phyloP scores from a whole-genome alignment of 345 rosid species.

The Ceriops zippeliana region DNA sequence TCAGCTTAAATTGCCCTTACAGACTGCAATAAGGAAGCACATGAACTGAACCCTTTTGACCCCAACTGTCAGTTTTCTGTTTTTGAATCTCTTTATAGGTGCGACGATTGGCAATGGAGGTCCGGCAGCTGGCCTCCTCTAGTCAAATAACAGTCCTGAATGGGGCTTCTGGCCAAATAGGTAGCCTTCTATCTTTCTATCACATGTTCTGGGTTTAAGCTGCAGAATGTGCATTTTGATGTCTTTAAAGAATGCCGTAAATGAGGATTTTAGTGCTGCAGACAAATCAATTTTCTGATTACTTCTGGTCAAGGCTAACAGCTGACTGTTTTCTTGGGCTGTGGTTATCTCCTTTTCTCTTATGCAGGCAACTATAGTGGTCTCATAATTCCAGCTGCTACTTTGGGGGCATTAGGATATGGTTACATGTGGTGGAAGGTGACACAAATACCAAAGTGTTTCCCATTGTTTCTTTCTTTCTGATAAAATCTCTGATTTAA shows the following conservation, averaged over 20 bases:
- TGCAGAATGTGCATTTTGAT: background rate
- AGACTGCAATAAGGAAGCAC: background rate
- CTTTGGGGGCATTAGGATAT: conserved; percentile 87
- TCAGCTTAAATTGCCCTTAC: background rate
- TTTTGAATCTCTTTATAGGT: conserved; percentile 36
- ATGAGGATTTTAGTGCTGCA: background rate
- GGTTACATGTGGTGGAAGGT: conserved; percentile 99
- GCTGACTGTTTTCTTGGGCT: background rate
- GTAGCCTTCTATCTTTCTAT: conserved; percentile 12
- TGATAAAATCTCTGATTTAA: background rate
- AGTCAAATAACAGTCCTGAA: conserved; percentile 75
- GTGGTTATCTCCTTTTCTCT: background rate
- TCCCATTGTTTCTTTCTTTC: background rate
- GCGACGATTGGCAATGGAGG: conserved; percentile 58
- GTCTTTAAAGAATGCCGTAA: background rate
- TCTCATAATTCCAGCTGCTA: conserved; percentile 68
- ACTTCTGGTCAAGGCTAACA: background rate
- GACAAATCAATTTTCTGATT: background rate
- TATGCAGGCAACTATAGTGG: conserved; percentile 53
- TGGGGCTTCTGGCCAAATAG: conserved; percentile 55
- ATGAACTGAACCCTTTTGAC: background rate
- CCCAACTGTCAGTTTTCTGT: background rate
- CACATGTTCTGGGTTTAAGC: background rate
- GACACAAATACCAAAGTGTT: conserved; percentile 8
- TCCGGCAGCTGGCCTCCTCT: conserved; percentile 58